A percentile compares a stretch with the other conserved stretches of the same genome.
phyloP scores from a whole-genome alignment of 176 grass and related monocot species.

The Leersia perrieri region DNA sequence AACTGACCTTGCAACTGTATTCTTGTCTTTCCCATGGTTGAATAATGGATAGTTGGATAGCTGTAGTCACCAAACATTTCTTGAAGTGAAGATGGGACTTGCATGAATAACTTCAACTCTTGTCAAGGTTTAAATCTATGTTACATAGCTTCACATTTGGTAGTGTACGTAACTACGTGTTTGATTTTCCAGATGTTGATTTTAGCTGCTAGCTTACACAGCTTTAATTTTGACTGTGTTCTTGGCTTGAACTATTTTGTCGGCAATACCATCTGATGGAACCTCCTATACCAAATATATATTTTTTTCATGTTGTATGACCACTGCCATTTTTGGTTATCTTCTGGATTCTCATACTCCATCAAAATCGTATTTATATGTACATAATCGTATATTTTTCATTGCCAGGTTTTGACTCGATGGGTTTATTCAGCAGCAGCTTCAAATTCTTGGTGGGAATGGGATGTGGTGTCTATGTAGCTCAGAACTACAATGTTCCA shows the following conservation, averaged over 20 bases:
- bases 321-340: not conserved
- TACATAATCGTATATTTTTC: not conserved
- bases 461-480: constrained; percentile 58
- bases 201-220: not conserved
- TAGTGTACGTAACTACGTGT: not conserved
- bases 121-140: not conserved
- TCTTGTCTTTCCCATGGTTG: not conserved
- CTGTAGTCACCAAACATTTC: not conserved
- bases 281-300: not conserved
- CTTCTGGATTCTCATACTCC: not conserved
- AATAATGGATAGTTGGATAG: not conserved
- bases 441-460: constrained; percentile 60
- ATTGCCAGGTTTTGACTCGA: constrained; percentile 23
- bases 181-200: not conserved
- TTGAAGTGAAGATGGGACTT: not conserved
- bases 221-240: not conserved
- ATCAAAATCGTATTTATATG: not conserved
- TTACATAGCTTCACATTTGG: not conserved
- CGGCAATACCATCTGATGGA: not conserved
- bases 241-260: not conserved
- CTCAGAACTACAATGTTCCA: constrained; percentile 73
- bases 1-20: not conserved
- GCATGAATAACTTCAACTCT: not conserved
- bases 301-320: not conserved
- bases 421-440: constrained; percentile 66